Evolutionary conservation across 2,329 filamentous ascomycete species (phyloP).

Genomic region (Colletotrichum lentis): DNA sequence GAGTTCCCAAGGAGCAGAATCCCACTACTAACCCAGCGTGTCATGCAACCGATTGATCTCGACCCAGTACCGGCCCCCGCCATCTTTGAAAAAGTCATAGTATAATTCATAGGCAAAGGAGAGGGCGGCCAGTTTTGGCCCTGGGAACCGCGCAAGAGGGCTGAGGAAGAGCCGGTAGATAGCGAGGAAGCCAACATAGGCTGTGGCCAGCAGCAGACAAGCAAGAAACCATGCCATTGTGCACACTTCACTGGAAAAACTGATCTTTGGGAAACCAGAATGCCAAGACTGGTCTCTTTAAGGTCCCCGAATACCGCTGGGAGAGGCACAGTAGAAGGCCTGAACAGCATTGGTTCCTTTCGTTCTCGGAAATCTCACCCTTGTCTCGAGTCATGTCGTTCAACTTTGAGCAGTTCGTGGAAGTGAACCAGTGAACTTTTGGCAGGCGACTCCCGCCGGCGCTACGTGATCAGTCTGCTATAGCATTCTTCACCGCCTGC

Average conservation of each 20-base stretch:
- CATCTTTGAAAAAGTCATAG: not conserved
- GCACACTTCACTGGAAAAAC: not conserved
- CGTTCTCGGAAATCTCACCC: not conserved
- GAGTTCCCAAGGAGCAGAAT: not conserved
- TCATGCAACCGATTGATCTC: constrained; percentile 2
- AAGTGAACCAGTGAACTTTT: too few species aligned
- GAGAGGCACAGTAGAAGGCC: not conserved
- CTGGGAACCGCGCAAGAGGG: not conserved
- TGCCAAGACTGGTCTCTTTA: too few species aligned
- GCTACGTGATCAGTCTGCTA: not conserved
- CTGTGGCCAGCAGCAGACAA: not conserved
- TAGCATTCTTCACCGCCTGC: not conserved
- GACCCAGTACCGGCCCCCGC: not conserved
- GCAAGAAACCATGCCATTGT: not conserved
- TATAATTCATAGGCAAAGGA: not conserved
- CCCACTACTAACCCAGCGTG: not conserved
- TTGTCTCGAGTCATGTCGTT: not conserved
- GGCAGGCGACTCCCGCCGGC: not conserved
- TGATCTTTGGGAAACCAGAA: too few species aligned
- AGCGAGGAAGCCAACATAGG: not conserved
- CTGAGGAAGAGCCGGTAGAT: not conserved
- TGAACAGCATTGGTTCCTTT: not conserved
- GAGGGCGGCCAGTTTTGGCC: not conserved
- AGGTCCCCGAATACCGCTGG: not conserved
- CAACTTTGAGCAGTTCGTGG: too few species aligned